phyloP scores from a whole-genome alignment of 164 flowering plant genomes.

The Aristolochia californica region DNA sequence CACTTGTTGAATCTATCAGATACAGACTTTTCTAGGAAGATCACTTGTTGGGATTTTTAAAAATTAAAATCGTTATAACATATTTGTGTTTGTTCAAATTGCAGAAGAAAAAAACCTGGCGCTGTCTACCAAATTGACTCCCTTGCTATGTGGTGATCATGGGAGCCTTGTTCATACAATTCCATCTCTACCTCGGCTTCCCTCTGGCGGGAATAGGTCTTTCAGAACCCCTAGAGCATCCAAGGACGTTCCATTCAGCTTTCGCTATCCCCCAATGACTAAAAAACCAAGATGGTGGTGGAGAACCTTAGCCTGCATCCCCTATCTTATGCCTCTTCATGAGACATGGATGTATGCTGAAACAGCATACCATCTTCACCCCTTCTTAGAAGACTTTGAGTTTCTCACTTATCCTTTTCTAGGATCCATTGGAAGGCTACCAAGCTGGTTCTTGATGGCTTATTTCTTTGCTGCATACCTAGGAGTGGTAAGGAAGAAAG shows the following conservation, averaged over 20 bases:
- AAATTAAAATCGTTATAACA: too few species aligned
- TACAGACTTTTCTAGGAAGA: too few species aligned
- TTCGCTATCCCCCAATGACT: constrained; percentile 64
- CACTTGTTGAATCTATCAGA: too few species aligned
- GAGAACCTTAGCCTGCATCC: constrained; percentile 79
- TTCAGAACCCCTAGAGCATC: constrained; percentile 39
- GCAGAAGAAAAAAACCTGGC: background rate
- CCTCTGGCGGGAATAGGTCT: background rate
- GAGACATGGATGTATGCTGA: constrained; percentile 93
- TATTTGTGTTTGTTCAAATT: background rate
- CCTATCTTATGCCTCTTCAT: constrained; percentile 79
- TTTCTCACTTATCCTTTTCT: constrained; percentile 60
- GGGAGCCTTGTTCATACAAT: constrained; percentile 26
- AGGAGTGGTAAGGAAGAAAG: constrained; percentile 70
- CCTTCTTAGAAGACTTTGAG: constrained; percentile 62
- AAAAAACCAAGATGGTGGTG: constrained; percentile 85
- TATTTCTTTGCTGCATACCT: constrained; percentile 65
- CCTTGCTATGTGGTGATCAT: constrained; percentile 31
- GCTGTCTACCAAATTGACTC: constrained; percentile 30
- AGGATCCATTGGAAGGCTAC: constrained; percentile 47
- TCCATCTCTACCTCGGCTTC: constrained; percentile 22
- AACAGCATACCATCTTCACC: constrained; percentile 67
- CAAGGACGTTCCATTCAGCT: constrained; percentile 55
- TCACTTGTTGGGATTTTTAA: too few species aligned
- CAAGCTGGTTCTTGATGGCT: constrained; percentile 67